Percentiles rank a stretch among this genome's conserved stretches.
Conservation (phyloP, 176 grass and related monocot species). For the Cenchrus purpureus region DNA sequence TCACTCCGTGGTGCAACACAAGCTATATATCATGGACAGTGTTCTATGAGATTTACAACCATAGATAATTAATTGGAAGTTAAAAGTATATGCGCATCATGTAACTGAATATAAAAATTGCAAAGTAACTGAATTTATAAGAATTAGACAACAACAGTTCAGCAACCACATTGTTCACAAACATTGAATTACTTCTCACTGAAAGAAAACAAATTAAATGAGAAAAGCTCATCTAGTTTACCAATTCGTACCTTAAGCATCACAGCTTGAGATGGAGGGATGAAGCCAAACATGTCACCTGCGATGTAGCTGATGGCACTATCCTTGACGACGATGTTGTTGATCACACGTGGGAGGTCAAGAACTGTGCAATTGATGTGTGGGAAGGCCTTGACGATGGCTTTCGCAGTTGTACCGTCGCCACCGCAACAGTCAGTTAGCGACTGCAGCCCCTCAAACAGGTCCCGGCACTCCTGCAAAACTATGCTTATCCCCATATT, state of each 20-base stretch:
- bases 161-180: too few species aligned
- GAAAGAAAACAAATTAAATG: too few species aligned
- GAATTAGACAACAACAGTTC: too few species aligned
- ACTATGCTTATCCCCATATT: neutral
- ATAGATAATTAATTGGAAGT: neutral
- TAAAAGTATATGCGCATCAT: neutral
- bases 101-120: too few species aligned
- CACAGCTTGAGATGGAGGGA: neutral
- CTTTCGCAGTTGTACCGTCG: neutral
- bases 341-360: neutral
- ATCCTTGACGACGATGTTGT: neutral
- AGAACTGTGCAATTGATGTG: neutral
- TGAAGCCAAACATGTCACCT: neutral
- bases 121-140: too few species aligned
- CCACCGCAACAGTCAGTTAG: constrained; percentile 47
- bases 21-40: neutral
- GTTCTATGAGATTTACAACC: neutral
- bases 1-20: neutral
- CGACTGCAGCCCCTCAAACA: constrained; percentile 33
- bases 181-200: too few species aligned
- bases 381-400: neutral
- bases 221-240: neutral
- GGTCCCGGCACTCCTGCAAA: neutral
- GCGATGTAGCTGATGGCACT: neutral
- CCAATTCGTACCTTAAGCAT: neutral